These are phyloP conservation scores for Ophiosphaerella narmari DNA, from an alignment of 2,329 filamentous ascomycete genomes.

Conservation along the genomic window DNA sequence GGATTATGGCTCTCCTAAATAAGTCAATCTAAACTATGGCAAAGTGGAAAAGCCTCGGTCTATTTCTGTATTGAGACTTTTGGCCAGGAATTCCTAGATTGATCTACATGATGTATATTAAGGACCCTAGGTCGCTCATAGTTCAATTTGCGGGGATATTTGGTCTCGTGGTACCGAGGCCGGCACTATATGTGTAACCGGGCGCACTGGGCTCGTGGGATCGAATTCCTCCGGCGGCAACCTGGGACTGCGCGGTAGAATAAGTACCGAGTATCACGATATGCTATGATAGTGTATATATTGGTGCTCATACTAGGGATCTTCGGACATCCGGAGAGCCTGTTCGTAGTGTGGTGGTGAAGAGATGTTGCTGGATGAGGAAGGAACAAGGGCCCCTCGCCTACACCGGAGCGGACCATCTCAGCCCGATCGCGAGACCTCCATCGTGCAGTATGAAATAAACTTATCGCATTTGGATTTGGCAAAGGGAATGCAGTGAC, in stretches of 20 bases:
- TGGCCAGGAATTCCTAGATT: neutral
- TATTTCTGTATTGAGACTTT: neutral
- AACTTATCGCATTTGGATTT: too few relatives aligned
- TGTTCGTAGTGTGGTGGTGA: too few relatives aligned
- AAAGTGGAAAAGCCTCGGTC: neutral
- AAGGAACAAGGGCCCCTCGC: too few relatives aligned
- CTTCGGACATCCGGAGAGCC: too few relatives aligned
- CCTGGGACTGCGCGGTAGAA: neutral
- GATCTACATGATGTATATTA: conserved; percentile 5
- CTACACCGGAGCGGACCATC: too few relatives aligned
- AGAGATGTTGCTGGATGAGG: too few relatives aligned
- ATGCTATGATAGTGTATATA: too few relatives aligned
- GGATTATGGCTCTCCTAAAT: neutral
- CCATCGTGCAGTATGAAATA: too few relatives aligned
- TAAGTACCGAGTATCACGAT: neutral
- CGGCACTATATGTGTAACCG: neutral
- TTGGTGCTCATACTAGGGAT: too few relatives aligned
- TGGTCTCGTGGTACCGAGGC: neutral
- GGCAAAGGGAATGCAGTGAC: too few relatives aligned
- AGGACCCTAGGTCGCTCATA: conserved; percentile 3
- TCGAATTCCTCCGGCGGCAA: neutral
- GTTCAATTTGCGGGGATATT: neutral
- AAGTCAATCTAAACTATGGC: conserved; percentile 1
- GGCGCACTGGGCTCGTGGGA: neutral
- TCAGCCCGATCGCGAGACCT: too few relatives aligned